phyloP scores from a whole-genome alignment of 2,329 filamentous ascomycete species.

The Exophiala sp. region DNA sequence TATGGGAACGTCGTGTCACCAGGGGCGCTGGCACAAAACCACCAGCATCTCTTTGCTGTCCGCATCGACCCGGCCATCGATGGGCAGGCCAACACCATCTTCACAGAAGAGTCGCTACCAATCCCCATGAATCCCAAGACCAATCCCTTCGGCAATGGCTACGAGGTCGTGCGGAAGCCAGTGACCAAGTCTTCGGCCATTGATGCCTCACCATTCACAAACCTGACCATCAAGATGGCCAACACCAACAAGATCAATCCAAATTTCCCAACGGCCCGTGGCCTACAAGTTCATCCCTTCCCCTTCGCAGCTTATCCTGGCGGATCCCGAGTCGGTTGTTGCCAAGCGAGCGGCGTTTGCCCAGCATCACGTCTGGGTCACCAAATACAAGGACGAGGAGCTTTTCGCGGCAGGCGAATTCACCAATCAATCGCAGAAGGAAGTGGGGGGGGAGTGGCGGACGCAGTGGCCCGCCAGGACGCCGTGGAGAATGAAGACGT shows the following conservation, averaged over 20 bases:
- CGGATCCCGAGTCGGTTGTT: constrained; percentile 41
- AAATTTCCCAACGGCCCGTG: constrained; percentile 39
- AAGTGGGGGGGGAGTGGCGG: constrained; percentile 41
- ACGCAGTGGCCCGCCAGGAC: constrained; percentile 41
- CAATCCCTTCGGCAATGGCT: constrained; percentile 59
- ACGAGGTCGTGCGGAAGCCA: constrained; percentile 48
- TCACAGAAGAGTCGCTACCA: constrained; percentile 50
- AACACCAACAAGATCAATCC: constrained; percentile 42
- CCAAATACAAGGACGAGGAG: constrained; percentile 45
- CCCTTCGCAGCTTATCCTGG: constrained; percentile 45
- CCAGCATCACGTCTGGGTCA: constrained; percentile 48
- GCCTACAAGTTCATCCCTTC: constrained; percentile 46
- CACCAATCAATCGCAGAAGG: constrained; percentile 42
- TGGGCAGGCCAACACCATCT: constrained; percentile 48
- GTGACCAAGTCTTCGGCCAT: constrained; percentile 45
- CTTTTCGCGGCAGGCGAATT: constrained; percentile 46
- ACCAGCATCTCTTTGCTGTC: constrained; percentile 64
- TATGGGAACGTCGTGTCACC: constrained; percentile 60
- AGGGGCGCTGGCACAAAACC: constrained; percentile 61
- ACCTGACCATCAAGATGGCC: constrained; percentile 46
- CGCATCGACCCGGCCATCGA: constrained; percentile 62
- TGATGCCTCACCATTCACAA: constrained; percentile 48
- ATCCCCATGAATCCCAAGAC: constrained; percentile 47
- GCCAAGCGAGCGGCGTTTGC: constrained; percentile 45
- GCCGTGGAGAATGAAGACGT: constrained; percentile 42